A percentile compares a stretch with the other conserved stretches of the same genome.
Conservation (phyloP, 257 asterid species). For the Agastache rugosa region DNA sequence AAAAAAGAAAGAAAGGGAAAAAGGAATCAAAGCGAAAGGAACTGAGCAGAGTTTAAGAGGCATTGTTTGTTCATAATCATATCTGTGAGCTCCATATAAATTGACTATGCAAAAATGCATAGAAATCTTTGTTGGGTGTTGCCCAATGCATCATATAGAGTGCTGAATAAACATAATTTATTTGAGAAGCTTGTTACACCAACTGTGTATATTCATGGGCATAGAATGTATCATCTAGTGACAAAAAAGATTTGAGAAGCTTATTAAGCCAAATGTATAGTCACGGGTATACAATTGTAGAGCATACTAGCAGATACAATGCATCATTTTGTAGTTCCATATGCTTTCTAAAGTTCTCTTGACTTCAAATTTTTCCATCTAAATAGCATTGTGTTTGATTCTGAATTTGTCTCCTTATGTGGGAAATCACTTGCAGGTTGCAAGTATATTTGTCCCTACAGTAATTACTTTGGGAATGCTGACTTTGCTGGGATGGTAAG, state of each 20-base stretch:
- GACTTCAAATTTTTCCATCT: slow-evolving; percentile 8
- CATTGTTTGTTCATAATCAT: neutral
- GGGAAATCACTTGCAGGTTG: slow-evolving; percentile 59
- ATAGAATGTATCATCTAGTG: neutral
- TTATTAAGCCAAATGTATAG: too few relatives aligned
- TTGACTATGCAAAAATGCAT: neutral
- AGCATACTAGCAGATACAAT: neutral
- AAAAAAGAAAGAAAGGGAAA: neutral
- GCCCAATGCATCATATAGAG: slow-evolving; percentile 20
- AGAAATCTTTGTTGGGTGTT: slow-evolving; percentile 1
- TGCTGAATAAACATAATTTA: neutral
- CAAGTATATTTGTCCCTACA: slow-evolving; percentile 90
- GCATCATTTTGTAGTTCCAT: neutral
- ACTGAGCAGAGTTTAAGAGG: neutral
- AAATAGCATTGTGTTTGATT: slow-evolving; percentile 4
- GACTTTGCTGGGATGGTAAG: slow-evolving; percentile 94
- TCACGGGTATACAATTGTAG: too few relatives aligned
- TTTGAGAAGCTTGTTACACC: slow-evolving; percentile 1
- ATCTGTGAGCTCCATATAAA: neutral
- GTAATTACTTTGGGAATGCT: slow-evolving; percentile 73
- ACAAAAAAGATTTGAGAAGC: neutral
- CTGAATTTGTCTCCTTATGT: slow-evolving; percentile 32
- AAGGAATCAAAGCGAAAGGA: too few relatives aligned
- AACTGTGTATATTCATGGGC: neutral
- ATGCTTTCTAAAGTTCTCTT: slow-evolving; percentile 20